Base-by-base conservation (phyloP, 2,329 filamentous ascomycete species). In the Ophiosphaerella herpotricha region DNA sequence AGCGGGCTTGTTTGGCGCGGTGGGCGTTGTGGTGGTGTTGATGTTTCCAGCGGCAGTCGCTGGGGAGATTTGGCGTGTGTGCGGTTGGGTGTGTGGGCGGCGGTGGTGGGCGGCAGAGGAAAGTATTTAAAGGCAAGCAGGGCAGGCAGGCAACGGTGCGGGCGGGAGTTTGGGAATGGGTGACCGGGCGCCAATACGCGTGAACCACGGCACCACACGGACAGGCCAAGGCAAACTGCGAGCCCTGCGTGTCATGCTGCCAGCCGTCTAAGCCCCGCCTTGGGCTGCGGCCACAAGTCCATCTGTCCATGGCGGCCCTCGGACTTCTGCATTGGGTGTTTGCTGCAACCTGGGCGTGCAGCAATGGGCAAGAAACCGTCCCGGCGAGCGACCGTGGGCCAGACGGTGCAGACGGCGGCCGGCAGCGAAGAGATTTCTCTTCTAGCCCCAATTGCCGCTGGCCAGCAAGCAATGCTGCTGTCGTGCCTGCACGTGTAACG, bases 1-100 rank as follows among this genome's bases (percentile, higher is more conserved):
- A 51, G 57, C 39, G 38, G 45, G 49, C 32, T 29, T 46, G 47
- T 39, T 58, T 63, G 55, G 47, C 18, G 18, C 18, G 55, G 47
- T 50, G 49, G 36, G 39, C 34, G 36, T 12, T 35, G 46, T 34
- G 39, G 43, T 51, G 53, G 44, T 36, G 31, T 24, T 41, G 52
- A 45, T 39, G 48, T 43, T 60, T 48, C 60, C 61, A 59, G 61
- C 57, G 60, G 43, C 47, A 40, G 56, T 55, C 54, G 59, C 58
- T 59, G 60, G 55, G 55, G 56, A 47, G 52, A 56, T 63, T 62
- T 46, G 51, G 57, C 42, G 52, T 42, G 53, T 49, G 52, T 41
- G 51, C 57, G 50, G 54, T 46, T 52, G 59, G 52, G 61, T 55
- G 59, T 58, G 61, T 46, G 50, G 48, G 51, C 39, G 34, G 43